Base-by-base conservation (phyloP, 1,139 yeast species). In the Pichia cactophila region DNA sequence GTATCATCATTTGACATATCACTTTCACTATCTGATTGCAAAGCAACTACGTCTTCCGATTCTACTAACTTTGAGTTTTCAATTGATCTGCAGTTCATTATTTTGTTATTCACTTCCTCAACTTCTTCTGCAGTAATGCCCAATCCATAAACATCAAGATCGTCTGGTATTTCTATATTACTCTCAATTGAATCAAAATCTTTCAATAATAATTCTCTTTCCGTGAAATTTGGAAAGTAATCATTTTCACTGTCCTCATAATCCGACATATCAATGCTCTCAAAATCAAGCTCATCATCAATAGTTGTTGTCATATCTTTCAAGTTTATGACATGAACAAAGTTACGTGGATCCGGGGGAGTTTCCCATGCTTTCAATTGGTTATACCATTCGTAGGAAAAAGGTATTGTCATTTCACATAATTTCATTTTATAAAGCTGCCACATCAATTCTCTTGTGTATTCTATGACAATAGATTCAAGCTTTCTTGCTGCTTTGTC, bases 221-320 rank as follows among this genome's bases (percentile, higher is more conserved):
- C 16, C 12, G 48, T 26, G 8, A 39, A 42, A 6, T 28, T 41
- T 6, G 45, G 44, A 17, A 39, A 46, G 33, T 36, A 44, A 26
- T 42, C 33, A 29, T 43, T 42, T 10, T 49, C 54, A 17, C 50
- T 56, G 26, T 43, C 52, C 17, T 45, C 48, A 26, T 51, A 56
- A 29, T 43, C 50, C n/a, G 40, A 40, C 17, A 23, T 26, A 11
- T 46, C 50, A 28, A 33, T 33, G 26, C 44, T 33, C 14, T 44
- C 47, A 47, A 46, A 53, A 45, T 46, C 50, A 26, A 44, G 33
- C 14, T 48, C 36, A 26, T 44, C 52, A 10, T 41, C 23, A 11
- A 42, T 42, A 10, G 17, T 16, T 29, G 20, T 26, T n/a, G 44
- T 28, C 11, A 44, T 33, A 35, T 44, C 38, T 38, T 39, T 29